Evolutionary conservation across 2,329 filamentous ascomycete species (phyloP), one percentile per base, ranked within the genome.

Genomic region (Metarhizium album): DNA sequence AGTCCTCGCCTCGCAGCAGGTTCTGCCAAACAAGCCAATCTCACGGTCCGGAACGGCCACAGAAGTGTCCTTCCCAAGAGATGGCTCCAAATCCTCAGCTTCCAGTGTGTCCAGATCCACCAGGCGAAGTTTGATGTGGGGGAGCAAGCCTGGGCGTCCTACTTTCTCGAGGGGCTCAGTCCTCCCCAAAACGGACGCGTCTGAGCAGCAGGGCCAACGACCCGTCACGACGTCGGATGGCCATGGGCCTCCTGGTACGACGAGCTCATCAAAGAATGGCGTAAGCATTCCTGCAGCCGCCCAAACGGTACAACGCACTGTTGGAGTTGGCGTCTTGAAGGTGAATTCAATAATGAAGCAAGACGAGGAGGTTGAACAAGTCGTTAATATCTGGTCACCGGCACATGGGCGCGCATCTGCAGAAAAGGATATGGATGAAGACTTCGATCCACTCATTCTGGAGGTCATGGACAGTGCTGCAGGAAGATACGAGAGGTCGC

Each of bases 271-370:
- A 54, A 63, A 66, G 53, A 61, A 48, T 38, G 62, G 58, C 4
- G 55, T 49, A 18, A 48, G 51, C 9, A 35, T 49, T 16, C 48
- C 33, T 13, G 60, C 63, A 23, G 53, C 59, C 16, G 52, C 54
- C 5, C 67, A 68, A 47, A 61, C 57, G 23, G 65, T 62, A 3
- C 64, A 70, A 42, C 79, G 86, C 43, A 84, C 81, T 1, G 76
- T 93, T 16, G 90, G 88, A 1, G 76, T 93, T 27, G 90, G 89
- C 4, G 77, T 90, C 4, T 64, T 95, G 42, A 85, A 86, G 57
- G 72, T 96, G 45, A 90, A 89, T 57, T 71, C 80, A 1, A 72
- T 93, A 48, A 79, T 93, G 70, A 86, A 83, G 61, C 79, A 84
- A 54, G 73, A 76, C 6, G 82, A 84, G 48, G 86, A 91, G 60